Evolutionary conservation across 805 yeast species (phyloP).

Genomic region (Lipomyces orientalis): DNA sequence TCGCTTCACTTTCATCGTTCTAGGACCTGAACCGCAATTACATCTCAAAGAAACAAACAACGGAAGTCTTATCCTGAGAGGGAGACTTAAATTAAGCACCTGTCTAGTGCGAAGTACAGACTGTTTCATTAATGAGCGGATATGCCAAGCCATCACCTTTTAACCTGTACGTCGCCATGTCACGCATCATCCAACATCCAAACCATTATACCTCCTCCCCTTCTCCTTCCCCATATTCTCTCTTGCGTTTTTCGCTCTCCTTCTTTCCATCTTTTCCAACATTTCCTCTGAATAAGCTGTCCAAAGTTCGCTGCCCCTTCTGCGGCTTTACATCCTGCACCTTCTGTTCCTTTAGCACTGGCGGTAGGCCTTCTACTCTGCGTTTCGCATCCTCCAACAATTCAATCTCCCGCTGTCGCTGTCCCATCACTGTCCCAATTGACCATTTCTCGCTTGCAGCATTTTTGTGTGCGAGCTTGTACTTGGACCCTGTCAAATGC

Average conservation of each 20-base stretch:
- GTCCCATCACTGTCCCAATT: conserved; percentile 6
- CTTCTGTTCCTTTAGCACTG: conserved; percentile 4
- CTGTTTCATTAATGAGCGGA: not conserved
- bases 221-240: not conserved
- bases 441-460: conserved; percentile 8
- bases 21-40: too few relatives aligned
- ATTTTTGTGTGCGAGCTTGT: conserved; percentile 8
- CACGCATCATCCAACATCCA: not conserved
- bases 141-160: too few relatives aligned
- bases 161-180: not conserved
- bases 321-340: conserved; percentile 3
- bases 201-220: not conserved
- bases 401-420: conserved; percentile 6
- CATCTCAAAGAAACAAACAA: too few relatives aligned
- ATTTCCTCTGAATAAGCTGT: not conserved
- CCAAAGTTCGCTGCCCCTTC: conserved; percentile 6
- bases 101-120: not conserved
- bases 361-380: conserved; percentile 1
- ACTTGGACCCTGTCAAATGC: conserved; percentile 4
- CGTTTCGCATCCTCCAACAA: conserved; percentile 7
- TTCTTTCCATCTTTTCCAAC: not conserved
- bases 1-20: too few relatives aligned
- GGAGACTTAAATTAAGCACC: not conserved
- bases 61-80: not conserved
- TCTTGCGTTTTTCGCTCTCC: not conserved